These are phyloP conservation scores for Cicer bijugum DNA, from an alignment of 306 rosid species.

Conservation along the genomic window DNA sequence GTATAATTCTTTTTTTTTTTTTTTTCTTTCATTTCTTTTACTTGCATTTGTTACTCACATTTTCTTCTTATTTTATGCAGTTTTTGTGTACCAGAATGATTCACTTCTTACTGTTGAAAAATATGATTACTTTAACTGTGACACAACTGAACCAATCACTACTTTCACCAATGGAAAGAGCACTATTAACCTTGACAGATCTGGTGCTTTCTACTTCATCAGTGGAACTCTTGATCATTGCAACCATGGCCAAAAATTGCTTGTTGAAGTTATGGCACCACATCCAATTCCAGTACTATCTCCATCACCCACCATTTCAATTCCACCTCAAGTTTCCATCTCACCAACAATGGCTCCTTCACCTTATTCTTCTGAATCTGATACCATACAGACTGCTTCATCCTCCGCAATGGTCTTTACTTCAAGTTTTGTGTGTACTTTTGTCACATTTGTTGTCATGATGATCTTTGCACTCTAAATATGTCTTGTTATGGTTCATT, in stretches of 20 bases:
- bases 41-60: not conserved
- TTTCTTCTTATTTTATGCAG: slow-evolving; percentile 45
- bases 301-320: slow-evolving; percentile 49
- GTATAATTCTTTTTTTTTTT: slow-evolving; percentile 23
- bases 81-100: slow-evolving; percentile 77
- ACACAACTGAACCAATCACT: slow-evolving; percentile 60
- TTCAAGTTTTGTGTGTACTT: slow-evolving; percentile 40
- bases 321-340: slow-evolving; percentile 49
- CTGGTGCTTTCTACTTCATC: slow-evolving; percentile 78
- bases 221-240: slow-evolving; percentile 71
- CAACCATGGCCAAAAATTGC: slow-evolving; percentile 65
- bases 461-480: slow-evolving; percentile 32
- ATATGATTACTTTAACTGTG: slow-evolving; percentile 71
- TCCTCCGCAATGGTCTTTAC: slow-evolving; percentile 33
- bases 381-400: slow-evolving; percentile 38
- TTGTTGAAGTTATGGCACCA: slow-evolving; percentile 71
- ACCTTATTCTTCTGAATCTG: slow-evolving; percentile 34
- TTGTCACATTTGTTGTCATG: slow-evolving; percentile 39
- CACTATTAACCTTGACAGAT: slow-evolving; percentile 60
- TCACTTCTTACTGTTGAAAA: slow-evolving; percentile 76
- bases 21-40: not conserved
- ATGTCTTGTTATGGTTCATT: slow-evolving; percentile 7
- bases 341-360: slow-evolving; percentile 46
- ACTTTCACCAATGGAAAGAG: slow-evolving; percentile 71
- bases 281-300: slow-evolving; percentile 44